These are phyloP conservation scores for Saitozyma podzolica DNA, from an alignment of 768 basidiomycete genomes.

Conservation along the genomic window DNA sequence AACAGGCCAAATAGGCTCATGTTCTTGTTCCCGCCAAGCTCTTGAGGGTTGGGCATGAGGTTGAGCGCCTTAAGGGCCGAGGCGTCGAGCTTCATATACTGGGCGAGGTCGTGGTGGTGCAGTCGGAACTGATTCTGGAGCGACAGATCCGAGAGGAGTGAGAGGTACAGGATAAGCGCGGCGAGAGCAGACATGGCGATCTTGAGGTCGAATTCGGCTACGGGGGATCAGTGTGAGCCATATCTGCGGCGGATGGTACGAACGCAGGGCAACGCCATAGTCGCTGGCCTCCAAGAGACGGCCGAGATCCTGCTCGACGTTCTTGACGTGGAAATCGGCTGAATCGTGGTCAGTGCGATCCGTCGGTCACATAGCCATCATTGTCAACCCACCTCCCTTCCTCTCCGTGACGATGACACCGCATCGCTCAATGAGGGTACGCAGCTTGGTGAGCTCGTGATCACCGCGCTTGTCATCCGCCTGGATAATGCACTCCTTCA, in stretches of 20 bases:
- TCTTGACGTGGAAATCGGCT: conserved; percentile 84
- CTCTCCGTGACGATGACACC: conserved; percentile 86
- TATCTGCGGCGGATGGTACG: conserved; percentile 38
- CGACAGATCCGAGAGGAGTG: conserved; percentile 70
- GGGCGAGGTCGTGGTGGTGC: conserved; percentile 82
- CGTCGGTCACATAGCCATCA: not conserved
- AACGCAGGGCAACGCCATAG: conserved; percentile 61
- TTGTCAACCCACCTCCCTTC: conserved; percentile 65
- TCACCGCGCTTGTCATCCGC: conserved; percentile 56
- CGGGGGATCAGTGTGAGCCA: conserved; percentile 1
- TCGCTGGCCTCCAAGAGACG: conserved; percentile 63
- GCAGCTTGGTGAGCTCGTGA: conserved; percentile 81
- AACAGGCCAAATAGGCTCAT: conserved; percentile 84
- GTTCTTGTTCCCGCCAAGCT: conserved; percentile 68
- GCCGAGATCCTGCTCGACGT: conserved; percentile 75
- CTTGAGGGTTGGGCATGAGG: conserved; percentile 70
- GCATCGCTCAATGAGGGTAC: conserved; percentile 82
- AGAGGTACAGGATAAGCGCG: conserved; percentile 79
- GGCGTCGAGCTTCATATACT: conserved; percentile 94
- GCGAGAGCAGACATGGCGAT: conserved; percentile 76
- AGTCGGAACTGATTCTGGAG: conserved; percentile 80
- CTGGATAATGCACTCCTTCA: conserved; percentile 90
- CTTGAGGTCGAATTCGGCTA: conserved; percentile 75
- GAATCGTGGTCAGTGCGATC: conserved; percentile 1
- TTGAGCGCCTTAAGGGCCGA: conserved; percentile 89